A percentile compares a stretch with the other conserved stretches of the same genome.
phyloP scores from a whole-genome alignment of 2,329 filamentous ascomycete genomes.

The Phaeosphaeriaceae sp. region DNA sequence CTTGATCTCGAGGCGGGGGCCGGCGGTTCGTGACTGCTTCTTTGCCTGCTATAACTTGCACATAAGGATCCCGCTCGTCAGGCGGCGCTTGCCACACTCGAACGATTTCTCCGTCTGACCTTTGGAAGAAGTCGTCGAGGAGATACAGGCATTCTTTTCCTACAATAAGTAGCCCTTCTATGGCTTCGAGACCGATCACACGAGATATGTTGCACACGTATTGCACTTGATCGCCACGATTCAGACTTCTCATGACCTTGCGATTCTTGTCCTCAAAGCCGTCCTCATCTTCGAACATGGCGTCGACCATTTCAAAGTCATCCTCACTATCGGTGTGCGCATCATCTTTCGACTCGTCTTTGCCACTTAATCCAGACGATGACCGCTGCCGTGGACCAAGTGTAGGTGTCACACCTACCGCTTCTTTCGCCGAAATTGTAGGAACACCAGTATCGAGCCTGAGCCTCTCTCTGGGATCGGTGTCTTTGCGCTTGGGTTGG shows the following conservation, averaged over 20 bases:
- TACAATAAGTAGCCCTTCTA: slow-evolving; percentile 90
- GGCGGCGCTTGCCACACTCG: slow-evolving; percentile 92
- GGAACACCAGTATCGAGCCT: slow-evolving; percentile 56
- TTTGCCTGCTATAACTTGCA: slow-evolving; percentile 88
- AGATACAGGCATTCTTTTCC: slow-evolving; percentile 93
- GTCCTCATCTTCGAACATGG: slow-evolving; percentile 84
- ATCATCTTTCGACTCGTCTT: slow-evolving; percentile 48
- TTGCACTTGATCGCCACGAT: slow-evolving; percentile 89
- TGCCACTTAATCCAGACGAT: slow-evolving; percentile 23
- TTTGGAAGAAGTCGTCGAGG: slow-evolving; percentile 95
- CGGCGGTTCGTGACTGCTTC: slow-evolving; percentile 63
- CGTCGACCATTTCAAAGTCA: slow-evolving; percentile 94
- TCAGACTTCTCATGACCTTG: slow-evolving; percentile 93
- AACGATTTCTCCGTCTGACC: slow-evolving; percentile 93
- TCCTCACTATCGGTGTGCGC: slow-evolving; percentile 69
- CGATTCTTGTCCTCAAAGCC: slow-evolving; percentile 97
- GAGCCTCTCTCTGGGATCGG: slow-evolving; percentile 57
- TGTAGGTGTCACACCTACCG: slow-evolving; percentile 39
- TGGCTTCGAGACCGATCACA: slow-evolving; percentile 90
- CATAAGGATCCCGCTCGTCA: slow-evolving; percentile 93
- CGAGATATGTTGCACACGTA: slow-evolving; percentile 95
- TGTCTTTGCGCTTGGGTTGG: slow-evolving; percentile 81
- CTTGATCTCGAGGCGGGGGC: slow-evolving; percentile 39
- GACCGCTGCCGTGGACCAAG: slow-evolving; percentile 26
- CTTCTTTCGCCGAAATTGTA: slow-evolving; percentile 35